A percentile compares a stretch with the other conserved stretches of the same genome.
Evolutionary conservation across 139 green algal species (phyloP).

Genomic region (Auxenochlorella protothecoides): DNA sequence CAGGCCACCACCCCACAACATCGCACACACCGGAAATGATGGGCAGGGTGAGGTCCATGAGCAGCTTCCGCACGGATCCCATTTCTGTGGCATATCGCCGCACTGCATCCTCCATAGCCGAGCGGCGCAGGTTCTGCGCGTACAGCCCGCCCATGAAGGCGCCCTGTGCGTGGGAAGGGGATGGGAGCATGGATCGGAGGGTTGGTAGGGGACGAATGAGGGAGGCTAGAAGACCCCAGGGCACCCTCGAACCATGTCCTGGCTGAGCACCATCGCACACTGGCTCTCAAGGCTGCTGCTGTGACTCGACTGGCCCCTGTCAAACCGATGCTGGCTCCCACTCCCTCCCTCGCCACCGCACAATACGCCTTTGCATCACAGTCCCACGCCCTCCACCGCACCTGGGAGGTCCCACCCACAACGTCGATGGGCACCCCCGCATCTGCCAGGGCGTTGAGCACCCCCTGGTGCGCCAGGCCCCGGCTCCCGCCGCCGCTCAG

Average conservation of each 20-base stretch:
- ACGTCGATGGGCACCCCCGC: slow-evolving; percentile 58
- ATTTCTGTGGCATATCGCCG: slow-evolving; percentile 44
- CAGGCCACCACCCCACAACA: background rate
- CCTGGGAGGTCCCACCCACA: slow-evolving; percentile 62
- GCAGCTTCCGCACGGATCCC: slow-evolving; percentile 47
- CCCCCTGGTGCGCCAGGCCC: slow-evolving; percentile 60
- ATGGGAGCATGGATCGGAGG: too few relatives aligned
- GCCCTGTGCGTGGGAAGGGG: slow-evolving; percentile 21
- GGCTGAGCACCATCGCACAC: too few relatives aligned
- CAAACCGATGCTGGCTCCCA: too few relatives aligned
- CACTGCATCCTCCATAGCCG: slow-evolving; percentile 38
- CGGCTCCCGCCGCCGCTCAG: slow-evolving; percentile 50
- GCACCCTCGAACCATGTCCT: too few relatives aligned
- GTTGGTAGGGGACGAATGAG: too few relatives aligned
- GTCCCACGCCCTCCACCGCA: background rate
- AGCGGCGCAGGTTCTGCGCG: slow-evolving; percentile 38
- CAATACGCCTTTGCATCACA: too few relatives aligned
- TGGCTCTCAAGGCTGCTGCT: too few relatives aligned
- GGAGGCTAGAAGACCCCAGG: too few relatives aligned
- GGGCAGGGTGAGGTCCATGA: slow-evolving; percentile 65
- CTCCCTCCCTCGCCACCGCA: too few relatives aligned
- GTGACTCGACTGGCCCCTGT: too few relatives aligned
- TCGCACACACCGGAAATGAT: slow-evolving; percentile 28
- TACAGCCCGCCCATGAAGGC: slow-evolving; percentile 71
- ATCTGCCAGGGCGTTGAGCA: slow-evolving; percentile 61